Percentiles rank a stretch among this genome's conserved stretches.
phyloP scores from a whole-genome alignment of 495 filamentous ascomycete genomes.

The Pyrenula aspistea region DNA sequence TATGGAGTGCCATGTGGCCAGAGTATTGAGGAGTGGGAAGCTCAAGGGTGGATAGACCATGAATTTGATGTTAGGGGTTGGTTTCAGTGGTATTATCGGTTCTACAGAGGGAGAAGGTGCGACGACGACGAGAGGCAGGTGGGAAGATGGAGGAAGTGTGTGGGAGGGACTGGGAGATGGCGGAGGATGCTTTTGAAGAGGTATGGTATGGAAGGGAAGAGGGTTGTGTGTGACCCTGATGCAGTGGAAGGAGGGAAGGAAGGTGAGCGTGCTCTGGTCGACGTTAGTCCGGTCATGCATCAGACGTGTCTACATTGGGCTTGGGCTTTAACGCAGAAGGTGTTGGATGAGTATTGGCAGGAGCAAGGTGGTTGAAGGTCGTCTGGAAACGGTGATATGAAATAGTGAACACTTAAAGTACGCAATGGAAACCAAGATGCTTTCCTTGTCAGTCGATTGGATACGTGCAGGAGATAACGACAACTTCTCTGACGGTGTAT shows the following conservation, averaged over 20 bases:
- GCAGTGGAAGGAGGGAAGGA: slow-evolving; percentile 24
- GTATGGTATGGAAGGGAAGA: slow-evolving; percentile 26
- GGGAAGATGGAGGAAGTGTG: slow-evolving; percentile 31
- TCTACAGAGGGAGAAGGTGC: slow-evolving; percentile 32
- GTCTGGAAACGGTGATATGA: too few relatives aligned
- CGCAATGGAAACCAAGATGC: too few relatives aligned
- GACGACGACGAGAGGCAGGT: slow-evolving; percentile 37
- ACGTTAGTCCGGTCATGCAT: slow-evolving; percentile 36
- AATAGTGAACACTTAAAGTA: too few relatives aligned
- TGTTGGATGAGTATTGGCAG: slow-evolving; percentile 29
- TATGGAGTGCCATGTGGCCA: slow-evolving; percentile 35
- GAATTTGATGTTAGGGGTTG: slow-evolving; percentile 11
- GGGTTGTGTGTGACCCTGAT: slow-evolving; percentile 32
- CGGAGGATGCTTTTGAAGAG: slow-evolving; percentile 30
- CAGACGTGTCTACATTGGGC: slow-evolving; percentile 41
- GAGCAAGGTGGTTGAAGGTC: too few relatives aligned
- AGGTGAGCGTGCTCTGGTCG: neutral
- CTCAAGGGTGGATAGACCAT: slow-evolving; percentile 34
- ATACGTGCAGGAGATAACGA: too few relatives aligned
- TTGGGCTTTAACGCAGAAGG: slow-evolving; percentile 30
- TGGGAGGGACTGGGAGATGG: slow-evolving; percentile 33
- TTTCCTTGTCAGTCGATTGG: too few relatives aligned
- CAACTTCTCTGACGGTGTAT: too few relatives aligned
- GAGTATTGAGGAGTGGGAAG: slow-evolving; percentile 38
- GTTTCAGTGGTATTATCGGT: slow-evolving; percentile 39